Evolutionary conservation across 2,329 filamentous ascomycete genomes (phyloP), one percentile per base, ranked within the genome.

Genomic region (Ustilaginoidea virens): DNA sequence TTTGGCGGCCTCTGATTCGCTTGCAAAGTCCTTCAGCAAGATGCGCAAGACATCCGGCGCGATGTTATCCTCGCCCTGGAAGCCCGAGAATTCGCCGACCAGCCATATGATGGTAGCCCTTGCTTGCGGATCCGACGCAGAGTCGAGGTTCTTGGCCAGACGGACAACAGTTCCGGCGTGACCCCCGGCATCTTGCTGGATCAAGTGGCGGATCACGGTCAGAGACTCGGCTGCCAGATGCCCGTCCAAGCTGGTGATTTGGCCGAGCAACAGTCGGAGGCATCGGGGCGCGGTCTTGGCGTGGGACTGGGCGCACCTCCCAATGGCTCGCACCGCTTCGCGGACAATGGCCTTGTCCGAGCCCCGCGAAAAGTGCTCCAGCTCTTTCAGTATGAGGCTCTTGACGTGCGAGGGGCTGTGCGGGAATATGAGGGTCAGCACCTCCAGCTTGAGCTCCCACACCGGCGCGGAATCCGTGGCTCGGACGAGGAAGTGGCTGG

Each of bases 91-190:
- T 52, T 98, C 90, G 25, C 90, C 90, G 0, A 96, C 86, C 1
- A 98, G 70, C 90, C 90, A 98, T 41, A 98, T 80, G 37, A 98
- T 94, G 28, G 82, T 93, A 3, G 90, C 90, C 39, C 90, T 69
- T 4, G 90, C 90, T 35, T 85, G 78, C 1, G 90, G 75, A 36
- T 90, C 86, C 0, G 80, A 82, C 2, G 85, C 81, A 4, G 78
- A 80, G 45, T 94, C 90, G 2, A 98, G 69, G 36, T 93, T 86
- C 53, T 85, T 90, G 5, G 90, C 90, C 27, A 98, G 58, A 26
- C 83, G 71, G 19, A 96, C 72, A 1, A 96, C 85, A 0, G 90
- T 98, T 23, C 76, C 78, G 8, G 73, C 67, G 47, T 98, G 90
- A 4, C 74, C 73, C 17, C 70, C 58, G 0, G 87, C 83, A 36